Percentiles rank a stretch among this genome's conserved stretches.
phyloP scores from a whole-genome alignment of 108 stramenopile genomes.

The Seminavis robusta region DNA sequence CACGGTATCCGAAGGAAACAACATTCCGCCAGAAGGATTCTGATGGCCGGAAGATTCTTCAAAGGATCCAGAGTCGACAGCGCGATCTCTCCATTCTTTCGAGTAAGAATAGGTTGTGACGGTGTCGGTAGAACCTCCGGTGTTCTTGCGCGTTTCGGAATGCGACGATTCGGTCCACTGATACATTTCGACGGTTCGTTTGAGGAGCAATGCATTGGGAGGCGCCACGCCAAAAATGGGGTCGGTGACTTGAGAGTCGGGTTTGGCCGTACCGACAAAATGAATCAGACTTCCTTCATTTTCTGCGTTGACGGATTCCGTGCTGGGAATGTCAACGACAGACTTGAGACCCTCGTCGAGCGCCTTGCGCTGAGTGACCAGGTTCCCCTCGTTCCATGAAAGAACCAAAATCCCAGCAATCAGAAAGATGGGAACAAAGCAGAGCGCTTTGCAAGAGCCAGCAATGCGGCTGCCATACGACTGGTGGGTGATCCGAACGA shows the following conservation, averaged over 20 bases:
- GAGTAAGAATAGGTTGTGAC: conserved; percentile 21
- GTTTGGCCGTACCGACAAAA: background rate
- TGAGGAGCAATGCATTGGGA: conserved; percentile 5
- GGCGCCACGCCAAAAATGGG: conserved; percentile 9
- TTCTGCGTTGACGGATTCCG: background rate
- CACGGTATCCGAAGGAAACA: background rate
- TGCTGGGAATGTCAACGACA: conserved; percentile 4
- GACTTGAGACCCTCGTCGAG: conserved; percentile 22
- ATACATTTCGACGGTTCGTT: conserved; percentile 23
- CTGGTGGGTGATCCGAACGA: conserved; percentile 6
- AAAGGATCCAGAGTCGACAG: background rate
- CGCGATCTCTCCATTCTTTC: conserved; percentile 4
- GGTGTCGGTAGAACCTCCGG: conserved; percentile 21
- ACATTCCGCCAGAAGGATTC: conserved; percentile 10
- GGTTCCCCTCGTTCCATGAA: conserved; percentile 32
- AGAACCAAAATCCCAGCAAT: conserved; percentile 15
- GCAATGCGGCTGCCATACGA: conserved; percentile 10
- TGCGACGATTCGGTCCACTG: conserved; percentile 21
- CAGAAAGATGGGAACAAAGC: conserved; percentile 19
- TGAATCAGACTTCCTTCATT: conserved; percentile 24
- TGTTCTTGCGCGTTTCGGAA: conserved; percentile 3
- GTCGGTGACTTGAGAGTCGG: background rate
- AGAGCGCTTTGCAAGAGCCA: conserved; percentile 10
- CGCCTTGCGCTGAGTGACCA: conserved; percentile 20
- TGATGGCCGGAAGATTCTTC: conserved; percentile 8